A percentile compares a stretch with the other conserved stretches of the same genome.
Evolutionary conservation across 2,329 filamentous ascomycete species (phyloP).

Genomic region (Hyphodiscus sp.): DNA sequence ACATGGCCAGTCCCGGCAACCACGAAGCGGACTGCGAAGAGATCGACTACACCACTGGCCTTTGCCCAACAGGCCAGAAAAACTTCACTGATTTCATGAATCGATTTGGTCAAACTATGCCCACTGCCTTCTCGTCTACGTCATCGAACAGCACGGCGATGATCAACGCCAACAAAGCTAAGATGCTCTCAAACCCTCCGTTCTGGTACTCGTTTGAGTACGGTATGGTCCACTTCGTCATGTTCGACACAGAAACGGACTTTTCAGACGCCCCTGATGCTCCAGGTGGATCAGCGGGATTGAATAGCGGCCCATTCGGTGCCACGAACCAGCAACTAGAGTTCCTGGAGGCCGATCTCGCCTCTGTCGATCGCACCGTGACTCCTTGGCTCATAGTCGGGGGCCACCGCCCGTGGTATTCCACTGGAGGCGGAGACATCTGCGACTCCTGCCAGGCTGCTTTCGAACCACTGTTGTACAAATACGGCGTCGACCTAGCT

Average conservation of each 20-base stretch:
- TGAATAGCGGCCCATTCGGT: slow-evolving; percentile 43
- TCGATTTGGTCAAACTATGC: slow-evolving; percentile 47
- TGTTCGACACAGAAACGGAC: slow-evolving; percentile 5
- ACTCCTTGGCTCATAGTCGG: slow-evolving; percentile 25
- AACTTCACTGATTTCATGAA: slow-evolving; percentile 57
- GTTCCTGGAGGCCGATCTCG: slow-evolving; percentile 35
- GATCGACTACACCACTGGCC: slow-evolving; percentile 29
- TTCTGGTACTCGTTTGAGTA: slow-evolving; percentile 57
- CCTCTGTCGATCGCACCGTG: slow-evolving; percentile 21
- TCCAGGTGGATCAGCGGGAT: slow-evolving; percentile 28
- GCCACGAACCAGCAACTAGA: slow-evolving; percentile 37
- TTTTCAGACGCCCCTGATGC: slow-evolving; percentile 42
- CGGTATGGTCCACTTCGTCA: slow-evolving; percentile 32
- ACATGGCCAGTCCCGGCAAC: slow-evolving; percentile 52
- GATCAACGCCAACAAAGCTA: slow-evolving; percentile 39
- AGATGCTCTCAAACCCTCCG: slow-evolving; percentile 40
- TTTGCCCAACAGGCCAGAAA: slow-evolving; percentile 46
- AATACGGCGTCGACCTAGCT: slow-evolving; percentile 42
- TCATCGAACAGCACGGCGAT: slow-evolving; percentile 38
- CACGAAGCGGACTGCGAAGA: slow-evolving; percentile 51
- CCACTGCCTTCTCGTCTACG: slow-evolving; percentile 42
- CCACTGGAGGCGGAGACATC: slow-evolving; percentile 6
- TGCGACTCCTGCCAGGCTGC: slow-evolving; percentile 37
- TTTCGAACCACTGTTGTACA: slow-evolving; percentile 39
- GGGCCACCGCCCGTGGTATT: slow-evolving; percentile 25